Base-by-base conservation (phyloP, 768 basidiomycete species). In the Russula emetica region DNA sequence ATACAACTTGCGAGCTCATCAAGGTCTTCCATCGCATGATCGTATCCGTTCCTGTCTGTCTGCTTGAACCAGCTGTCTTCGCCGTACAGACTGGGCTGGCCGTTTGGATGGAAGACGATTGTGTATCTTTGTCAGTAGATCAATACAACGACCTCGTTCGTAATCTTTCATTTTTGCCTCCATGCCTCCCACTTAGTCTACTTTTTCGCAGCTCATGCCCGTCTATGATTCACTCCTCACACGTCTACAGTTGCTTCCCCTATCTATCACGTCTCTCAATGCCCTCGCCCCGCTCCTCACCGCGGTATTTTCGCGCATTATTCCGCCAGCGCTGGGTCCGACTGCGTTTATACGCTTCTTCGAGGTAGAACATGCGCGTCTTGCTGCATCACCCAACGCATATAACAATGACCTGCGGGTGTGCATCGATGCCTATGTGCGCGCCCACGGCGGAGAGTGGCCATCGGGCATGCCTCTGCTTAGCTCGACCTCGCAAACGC, bases 81-180 rank as follows among this genome's bases (percentile, higher is more conserved):
- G 32, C 32, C 1, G 24, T 65, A 14, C 64, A 65, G 18, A 38
- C 11, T 16, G 59, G 59, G 8, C 28, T 65, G 55, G 60, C 51
- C 26, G 24, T 65, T 28, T 65, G 64, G 64, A 56, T 65, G 28
- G 64, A 65, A 45, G 64, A 65, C 49, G 38, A 45, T 28, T n/a
- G 26, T 38, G 18, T 30, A n/a, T 36, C 49, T 26, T 26, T 65
- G 32, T 50, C 32, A 14, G 60, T 11, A 10, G 55, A 57, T 18
- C 36, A 44, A 26, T 61, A 61, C 51, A 65, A 65, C 50, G 49
- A 60, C 30, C 28, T 61, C 9, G 64, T 65, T 22, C 14, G 63
- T 51, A 13, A 51, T 32, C 9, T 13, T 60, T 32, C 8, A 11
- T n/a, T 22, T 50, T 60, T 24, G 34, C 24, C 28, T 18, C 30